These are phyloP conservation scores for Colletotrichum kahawae DNA, from an alignment of 2,329 filamentous ascomycete species.

Conservation along the genomic window DNA sequence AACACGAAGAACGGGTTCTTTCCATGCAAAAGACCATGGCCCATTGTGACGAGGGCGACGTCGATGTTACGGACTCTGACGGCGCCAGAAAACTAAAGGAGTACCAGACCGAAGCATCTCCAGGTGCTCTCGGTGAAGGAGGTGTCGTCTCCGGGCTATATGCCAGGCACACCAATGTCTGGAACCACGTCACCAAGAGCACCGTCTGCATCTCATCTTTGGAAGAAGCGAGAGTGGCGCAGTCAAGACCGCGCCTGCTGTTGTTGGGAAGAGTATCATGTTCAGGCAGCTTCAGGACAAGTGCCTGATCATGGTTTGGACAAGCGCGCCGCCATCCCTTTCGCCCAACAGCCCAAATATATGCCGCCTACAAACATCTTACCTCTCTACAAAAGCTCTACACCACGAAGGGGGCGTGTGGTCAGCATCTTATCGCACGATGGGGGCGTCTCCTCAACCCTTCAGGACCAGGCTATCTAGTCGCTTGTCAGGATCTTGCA, in stretches of 20 bases:
- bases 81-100: no score
- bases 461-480: not conserved
- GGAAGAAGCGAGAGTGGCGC: no score
- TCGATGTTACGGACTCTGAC: no score
- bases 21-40: no score
- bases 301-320: not conserved
- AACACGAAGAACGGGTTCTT: no score
- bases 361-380: not conserved
- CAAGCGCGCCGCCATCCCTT: not conserved
- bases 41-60: no score
- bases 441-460: not conserved
- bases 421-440: not conserved
- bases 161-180: no score
- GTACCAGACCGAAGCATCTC: no score
- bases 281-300: not conserved
- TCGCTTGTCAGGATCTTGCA: not conserved
- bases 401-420: fast-evolving
- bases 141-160: no score
- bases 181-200: no score
- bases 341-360: not conserved
- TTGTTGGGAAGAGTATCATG: not conserved
- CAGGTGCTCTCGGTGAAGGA: no score
- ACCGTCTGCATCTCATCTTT: no score
- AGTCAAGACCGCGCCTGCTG: not conserved
- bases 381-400: not conserved